Percentiles rank a stretch among this genome's conserved stretches.
Evolutionary conservation across 2,329 filamentous ascomycete species (phyloP).

Genomic region (Sporothrix luriei): DNA sequence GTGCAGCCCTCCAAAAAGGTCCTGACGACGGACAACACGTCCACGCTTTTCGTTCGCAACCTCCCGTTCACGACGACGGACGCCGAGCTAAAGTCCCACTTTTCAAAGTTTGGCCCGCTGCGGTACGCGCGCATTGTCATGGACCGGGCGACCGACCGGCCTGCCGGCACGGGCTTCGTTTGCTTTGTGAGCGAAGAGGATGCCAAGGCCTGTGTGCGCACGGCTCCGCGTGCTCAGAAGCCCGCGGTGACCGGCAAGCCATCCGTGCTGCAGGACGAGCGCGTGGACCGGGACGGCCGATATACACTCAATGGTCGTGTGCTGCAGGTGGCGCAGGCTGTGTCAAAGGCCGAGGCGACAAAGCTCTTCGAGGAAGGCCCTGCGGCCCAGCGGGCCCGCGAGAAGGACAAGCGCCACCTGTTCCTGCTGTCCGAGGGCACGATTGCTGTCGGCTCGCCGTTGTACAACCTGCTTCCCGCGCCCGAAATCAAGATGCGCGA

Average conservation of each 20-base stretch:
- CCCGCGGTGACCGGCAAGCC: conserved; percentile 60
- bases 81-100: conserved; percentile 79
- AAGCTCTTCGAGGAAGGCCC: conserved; percentile 73
- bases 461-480: conserved; percentile 75
- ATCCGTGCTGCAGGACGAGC: conserved; percentile 86
- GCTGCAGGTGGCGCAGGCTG: conserved; percentile 79
- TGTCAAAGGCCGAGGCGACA: conserved; percentile 78
- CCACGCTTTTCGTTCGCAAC: conserved; percentile 90
- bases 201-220: conserved; percentile 73
- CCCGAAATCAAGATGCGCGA: conserved; percentile 87
- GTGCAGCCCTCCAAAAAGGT: conserved; percentile 42
- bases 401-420: conserved; percentile 86
- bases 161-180: conserved; percentile 91
- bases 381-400: conserved; percentile 62
- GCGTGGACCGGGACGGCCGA: conserved; percentile 74
- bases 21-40: conserved; percentile 62
- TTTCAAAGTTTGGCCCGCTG: conserved; percentile 82
- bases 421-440: conserved; percentile 87
- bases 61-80: conserved; percentile 87
- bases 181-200: conserved; percentile 82
- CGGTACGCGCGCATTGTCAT: conserved; percentile 91
- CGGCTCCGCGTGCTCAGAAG: conserved; percentile 61
- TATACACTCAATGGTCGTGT: conserved; percentile 92
- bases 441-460: conserved; percentile 72
- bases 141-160: conserved; percentile 80